These are phyloP conservation scores for Dichomitus squalens DNA, from an alignment of 1,284 basidiomycete genomes.

Conservation along the genomic window DNA sequence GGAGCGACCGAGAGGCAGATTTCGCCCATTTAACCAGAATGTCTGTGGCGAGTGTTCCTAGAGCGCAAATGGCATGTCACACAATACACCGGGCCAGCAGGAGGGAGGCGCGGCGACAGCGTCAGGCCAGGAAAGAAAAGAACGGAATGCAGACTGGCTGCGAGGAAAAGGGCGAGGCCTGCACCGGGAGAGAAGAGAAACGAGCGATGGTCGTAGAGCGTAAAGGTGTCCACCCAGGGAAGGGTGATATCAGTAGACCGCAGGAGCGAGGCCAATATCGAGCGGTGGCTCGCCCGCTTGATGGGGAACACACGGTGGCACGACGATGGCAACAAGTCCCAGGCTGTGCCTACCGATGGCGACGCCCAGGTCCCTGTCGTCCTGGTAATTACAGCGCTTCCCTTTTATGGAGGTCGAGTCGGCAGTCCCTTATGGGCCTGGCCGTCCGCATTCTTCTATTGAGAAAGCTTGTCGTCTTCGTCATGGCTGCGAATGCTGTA, in stretches of 20 bases:
- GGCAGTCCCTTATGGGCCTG: not conserved
- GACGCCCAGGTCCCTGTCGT: slow-evolving; percentile 15
- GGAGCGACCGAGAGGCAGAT: slow-evolving; percentile 71
- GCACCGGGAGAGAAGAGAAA: slow-evolving; percentile 25
- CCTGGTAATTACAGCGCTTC: slow-evolving; percentile 18
- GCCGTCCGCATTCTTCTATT: too few species aligned
- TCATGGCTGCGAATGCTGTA: too few species aligned
- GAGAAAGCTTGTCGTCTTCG: too few species aligned
- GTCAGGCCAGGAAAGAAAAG: slow-evolving; percentile 28
- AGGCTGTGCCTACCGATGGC: slow-evolving; percentile 18
- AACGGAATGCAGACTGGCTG: slow-evolving; percentile 43
- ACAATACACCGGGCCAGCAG: slow-evolving; percentile 20
- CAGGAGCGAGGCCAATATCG: slow-evolving; percentile 7
- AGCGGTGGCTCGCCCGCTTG: slow-evolving; percentile 4
- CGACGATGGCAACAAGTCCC: slow-evolving; percentile 20
- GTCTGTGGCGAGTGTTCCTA: slow-evolving; percentile 17
- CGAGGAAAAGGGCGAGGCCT: slow-evolving; percentile 30
- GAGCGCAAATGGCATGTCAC: slow-evolving; percentile 28
- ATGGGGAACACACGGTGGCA: slow-evolving; percentile 19
- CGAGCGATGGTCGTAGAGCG: slow-evolving; percentile 14
- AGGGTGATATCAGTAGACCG: slow-evolving; percentile 1
- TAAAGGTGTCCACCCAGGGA: slow-evolving; percentile 1
- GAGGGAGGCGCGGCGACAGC: slow-evolving; percentile 11
- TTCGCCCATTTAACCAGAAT: slow-evolving; percentile 39
- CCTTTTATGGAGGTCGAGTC: not conserved